Evolutionary conservation across 192 early-diverging fungal species (phyloP), one percentile per base, ranked within the genome.

Genomic region (Backusella morwellensis): DNA sequence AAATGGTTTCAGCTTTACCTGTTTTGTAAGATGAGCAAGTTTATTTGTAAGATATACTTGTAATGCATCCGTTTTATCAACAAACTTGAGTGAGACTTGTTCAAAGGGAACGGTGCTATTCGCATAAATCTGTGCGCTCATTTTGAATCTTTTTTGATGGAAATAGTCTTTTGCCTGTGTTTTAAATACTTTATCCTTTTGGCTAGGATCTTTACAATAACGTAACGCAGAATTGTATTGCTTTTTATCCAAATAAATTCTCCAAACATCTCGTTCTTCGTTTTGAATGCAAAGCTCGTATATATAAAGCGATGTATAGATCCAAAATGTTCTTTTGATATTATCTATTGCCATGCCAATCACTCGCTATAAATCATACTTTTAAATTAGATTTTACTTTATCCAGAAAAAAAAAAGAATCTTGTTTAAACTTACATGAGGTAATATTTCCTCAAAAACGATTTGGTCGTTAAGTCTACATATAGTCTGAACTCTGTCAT

Each of bases 221-320:
- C 89, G 79, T 35, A 97, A 82, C 1, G 97, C 96, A 4, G 88
- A 79, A 42, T 97, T 95, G 78, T 94, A 99, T 74, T 92, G 86
- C 73, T 92, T 91, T 50, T 90, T 90, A 34, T 91, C 83, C 44
- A 99, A 82, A 78, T 93, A 98, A 6, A 98, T 88, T 38, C 89
- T 88, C 98, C 98, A 99, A 7, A 97, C 92, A 76, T 99, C 92
- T 42, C 96, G 90, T 70, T 96, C 96, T 86, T 99, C 98, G 42
- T 97, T 93, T 1, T 88, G 91, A 17, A 98, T 90, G 23, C 96
- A 88, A n/a, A 99, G 83, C 83, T 99, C 97, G 77, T 92, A 95
- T 34, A 99, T 89, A 3, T 91, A 86, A 19, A 83, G 73, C 29
- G 91, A 91, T 4, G 97, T 97, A 40, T 90, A 94, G 29, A 98